Base-by-base conservation (phyloP, 805 yeast species). In the Cyberlindnera americana region DNA sequence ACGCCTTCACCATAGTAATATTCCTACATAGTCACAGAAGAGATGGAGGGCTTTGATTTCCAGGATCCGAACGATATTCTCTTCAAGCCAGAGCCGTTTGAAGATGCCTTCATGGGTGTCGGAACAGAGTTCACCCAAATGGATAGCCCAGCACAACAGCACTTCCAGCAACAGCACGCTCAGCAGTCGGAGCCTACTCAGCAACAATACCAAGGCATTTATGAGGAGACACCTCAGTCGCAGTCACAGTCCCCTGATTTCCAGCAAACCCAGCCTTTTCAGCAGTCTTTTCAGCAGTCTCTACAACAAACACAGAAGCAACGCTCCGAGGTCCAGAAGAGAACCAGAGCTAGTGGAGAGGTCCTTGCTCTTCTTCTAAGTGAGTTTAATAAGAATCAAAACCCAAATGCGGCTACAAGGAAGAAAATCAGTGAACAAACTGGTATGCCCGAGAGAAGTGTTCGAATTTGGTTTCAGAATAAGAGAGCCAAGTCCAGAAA, bases 391-490 rank as follows among this genome's bases (percentile, higher is more conserved):
- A 67, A 65, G 37, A 85, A 85, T 49, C 83, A 86, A 22, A 85
- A 83, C 49, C 96, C 96, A 1, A 69, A 77, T 22, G 78, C 90
- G 0, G 81, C 81, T 29, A 73, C 74, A 40, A 67, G 96, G 29
- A 81, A 81, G 53, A 73, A 70, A 22, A 78, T 89, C 27, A 78
- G 93, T 28, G 77, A 73, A 2, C 71, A 72, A 44, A 84, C 95
- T 2, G 84, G 82, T 15, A 81, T 88, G 85, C 77, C 89, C 12
- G 96, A 89, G 52, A 75, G 93, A 46, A 86, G 90, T 12, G 95
- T 89, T 3, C 72, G 95, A 40, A 89, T 89, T 30, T 89, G 96
- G 96, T 89, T 87, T 55, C 97, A 89, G 60, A 88, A 88, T 58
- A 68, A 90, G 52, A 66, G 97, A 47, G 93, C 93, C 16, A 85